Evolutionary conservation across 2,329 filamentous ascomycete genomes (phyloP), one percentile per base, ranked within the genome.

Genomic region (Claviceps pazoutovae): DNA sequence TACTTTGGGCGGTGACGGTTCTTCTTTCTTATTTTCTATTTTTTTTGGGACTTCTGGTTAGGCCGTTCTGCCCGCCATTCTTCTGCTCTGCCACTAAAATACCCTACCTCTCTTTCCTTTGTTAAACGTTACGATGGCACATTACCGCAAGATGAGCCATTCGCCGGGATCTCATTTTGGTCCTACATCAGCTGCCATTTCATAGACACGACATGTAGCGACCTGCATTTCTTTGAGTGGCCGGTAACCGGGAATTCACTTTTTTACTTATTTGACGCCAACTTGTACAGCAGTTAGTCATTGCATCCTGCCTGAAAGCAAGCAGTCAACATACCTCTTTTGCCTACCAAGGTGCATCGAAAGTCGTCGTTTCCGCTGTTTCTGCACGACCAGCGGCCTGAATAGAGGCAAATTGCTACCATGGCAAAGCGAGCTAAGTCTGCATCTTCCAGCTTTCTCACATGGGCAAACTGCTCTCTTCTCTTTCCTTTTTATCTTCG

Each of bases 151-250:
- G 36, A 17, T 36, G 26, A 43, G 30, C 9, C 45, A 36, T 38
- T n/a, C 9, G n/a, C 30, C 17, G 44, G 38, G 30, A 17, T 19
- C 5, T n/a, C 46, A 21, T 37, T 38, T 47, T 47, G 16, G 14
- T 50, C 11, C 14, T 16, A 54, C 19, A 34, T 21, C 46, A 53
- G 51, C 23, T 36, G 9, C 17, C 17, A 43, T 13, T 44, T 21
- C 37, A 66, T 66, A 64, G 62, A 66, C 56, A 58, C 62, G 59
- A 61, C 56, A 58, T 58, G 53, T 57, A 58, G 57, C 63, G 58
- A 60, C 56, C 60, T 57, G 56, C 56, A 58, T 54, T 44, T 50
- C 45, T 50, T 49, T 36, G 41, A 46, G 37, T 34, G 37, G 37
- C 34, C 34, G 44, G 46, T 50, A 47, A 51, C 38, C 49, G 49